Conservation (phyloP, 2,329 filamentous ascomycete species). For the Ampelomyces quisqualis region DNA sequence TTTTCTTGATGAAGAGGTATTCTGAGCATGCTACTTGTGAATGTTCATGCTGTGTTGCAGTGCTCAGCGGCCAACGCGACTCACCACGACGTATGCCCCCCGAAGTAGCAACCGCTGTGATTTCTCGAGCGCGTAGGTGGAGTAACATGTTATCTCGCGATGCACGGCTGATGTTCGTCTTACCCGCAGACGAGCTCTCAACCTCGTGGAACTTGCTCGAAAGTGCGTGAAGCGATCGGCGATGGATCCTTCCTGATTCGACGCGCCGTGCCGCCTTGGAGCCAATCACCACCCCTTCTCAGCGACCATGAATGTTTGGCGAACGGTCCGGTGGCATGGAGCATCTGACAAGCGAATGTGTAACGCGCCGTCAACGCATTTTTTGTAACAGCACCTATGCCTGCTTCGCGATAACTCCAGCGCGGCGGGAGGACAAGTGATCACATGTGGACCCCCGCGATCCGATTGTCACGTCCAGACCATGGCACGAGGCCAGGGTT, state of each 20-base stretch:
- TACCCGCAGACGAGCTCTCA: not conserved
- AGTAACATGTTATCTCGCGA: slow-evolving; percentile 1
- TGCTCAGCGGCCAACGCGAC: no score
- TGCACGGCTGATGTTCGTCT: not conserved
- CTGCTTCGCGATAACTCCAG: slow-evolving; percentile 1
- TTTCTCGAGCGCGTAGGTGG: not conserved
- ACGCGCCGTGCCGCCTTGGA: not conserved
- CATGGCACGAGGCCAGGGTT: slow-evolving; percentile 17
- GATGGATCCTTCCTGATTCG: not conserved
- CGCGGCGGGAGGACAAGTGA: slow-evolving; percentile 1
- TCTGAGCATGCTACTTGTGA: no score
- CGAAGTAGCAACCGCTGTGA: no score
- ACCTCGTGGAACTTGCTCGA: not conserved
- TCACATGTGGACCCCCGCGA: slow-evolving; percentile 14
- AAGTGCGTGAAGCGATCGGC: slow-evolving; percentile 1
- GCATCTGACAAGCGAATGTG: slow-evolving; percentile 12
- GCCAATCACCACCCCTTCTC: slow-evolving; percentile 1
- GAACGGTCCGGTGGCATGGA: slow-evolving; percentile 1
- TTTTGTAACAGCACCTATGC: not conserved
- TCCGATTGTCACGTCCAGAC: slow-evolving; percentile 9
- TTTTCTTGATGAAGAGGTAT: no score
- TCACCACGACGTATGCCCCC: not conserved
- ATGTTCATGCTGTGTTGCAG: no score
- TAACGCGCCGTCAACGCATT: slow-evolving; percentile 7
- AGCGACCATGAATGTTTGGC: not conserved